phyloP scores from a whole-genome alignment of 768 basidiomycete genomes.

The Flagelloscypha sp. region DNA sequence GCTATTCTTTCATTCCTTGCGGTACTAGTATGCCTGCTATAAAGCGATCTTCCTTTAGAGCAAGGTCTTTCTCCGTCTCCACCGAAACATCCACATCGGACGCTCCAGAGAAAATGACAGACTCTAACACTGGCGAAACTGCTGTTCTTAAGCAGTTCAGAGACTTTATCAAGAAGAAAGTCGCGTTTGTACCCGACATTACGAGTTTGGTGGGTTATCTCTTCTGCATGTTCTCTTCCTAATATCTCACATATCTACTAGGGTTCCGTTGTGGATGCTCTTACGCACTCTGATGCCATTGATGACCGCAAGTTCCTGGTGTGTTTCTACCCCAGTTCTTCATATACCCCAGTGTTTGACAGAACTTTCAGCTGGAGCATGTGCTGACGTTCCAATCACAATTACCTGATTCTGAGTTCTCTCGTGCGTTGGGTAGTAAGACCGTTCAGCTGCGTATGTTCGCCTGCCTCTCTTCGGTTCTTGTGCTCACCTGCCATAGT shows the following conservation, averaged over 20 bases:
- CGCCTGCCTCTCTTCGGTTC: conserved; percentile 1
- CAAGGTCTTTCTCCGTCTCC: no score
- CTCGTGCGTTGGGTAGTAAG: conserved; percentile 32
- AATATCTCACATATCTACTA: conserved; percentile 16
- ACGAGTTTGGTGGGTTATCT: conserved; percentile 35
- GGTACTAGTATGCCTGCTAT: no score
- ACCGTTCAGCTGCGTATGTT: conserved; percentile 50
- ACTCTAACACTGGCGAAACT: no score
- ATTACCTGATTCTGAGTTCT: conserved; percentile 35
- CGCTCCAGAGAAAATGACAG: no score
- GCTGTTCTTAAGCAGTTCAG: no score
- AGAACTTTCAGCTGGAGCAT: conserved; percentile 54
- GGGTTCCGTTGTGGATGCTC: conserved; percentile 53
- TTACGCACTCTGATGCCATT: conserved; percentile 51
- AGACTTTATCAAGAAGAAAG: conserved; percentile 40
- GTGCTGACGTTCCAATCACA: conserved; percentile 54
- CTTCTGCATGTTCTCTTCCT: background rate
- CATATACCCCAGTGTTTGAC: background rate
- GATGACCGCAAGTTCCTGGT: conserved; percentile 78
- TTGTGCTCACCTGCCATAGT: conserved; percentile 30
- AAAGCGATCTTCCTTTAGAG: no score
- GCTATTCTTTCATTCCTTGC: no score
- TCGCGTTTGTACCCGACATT: conserved; percentile 25
- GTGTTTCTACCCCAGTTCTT: conserved; percentile 16
- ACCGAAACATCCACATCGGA: no score